A percentile compares a stretch with the other conserved stretches of the same genome.
phyloP scores from a whole-genome alignment of 2,329 filamentous ascomycete genomes.

The Lasiodiplodia citricola region DNA sequence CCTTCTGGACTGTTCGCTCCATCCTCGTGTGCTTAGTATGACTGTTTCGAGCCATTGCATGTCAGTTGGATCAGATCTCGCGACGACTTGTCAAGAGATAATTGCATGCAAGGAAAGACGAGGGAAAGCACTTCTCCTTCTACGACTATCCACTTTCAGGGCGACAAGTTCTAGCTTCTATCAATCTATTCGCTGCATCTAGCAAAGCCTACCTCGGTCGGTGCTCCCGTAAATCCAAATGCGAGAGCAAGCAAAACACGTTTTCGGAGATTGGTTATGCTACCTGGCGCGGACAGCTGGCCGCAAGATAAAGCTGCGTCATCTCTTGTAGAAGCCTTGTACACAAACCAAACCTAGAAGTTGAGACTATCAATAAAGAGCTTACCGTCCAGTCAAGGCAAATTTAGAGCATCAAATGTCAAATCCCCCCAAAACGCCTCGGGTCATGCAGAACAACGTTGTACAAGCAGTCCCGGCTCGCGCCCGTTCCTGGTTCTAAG shows the following conservation, averaged over 20 bases:
- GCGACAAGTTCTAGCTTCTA: conserved; percentile 4
- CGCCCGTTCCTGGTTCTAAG: conserved; percentile 1
- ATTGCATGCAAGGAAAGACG: neutral
- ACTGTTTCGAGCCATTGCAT: neutral
- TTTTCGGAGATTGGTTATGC: neutral
- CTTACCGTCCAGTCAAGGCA: neutral
- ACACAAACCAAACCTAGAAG: neutral
- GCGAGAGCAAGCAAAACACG: neutral
- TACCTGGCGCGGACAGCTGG: neutral
- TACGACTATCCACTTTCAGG: neutral
- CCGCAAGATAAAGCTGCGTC: neutral
- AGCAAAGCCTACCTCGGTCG: neutral
- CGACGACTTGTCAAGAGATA: neutral
- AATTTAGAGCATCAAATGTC: neutral
- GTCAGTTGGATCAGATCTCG: neutral
- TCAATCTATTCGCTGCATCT: neutral
- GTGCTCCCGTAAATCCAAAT: neutral
- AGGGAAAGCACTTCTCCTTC: neutral
- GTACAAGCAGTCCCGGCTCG: conserved; percentile 17
- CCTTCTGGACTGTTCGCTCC: neutral
- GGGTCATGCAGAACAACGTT: conserved; percentile 26
- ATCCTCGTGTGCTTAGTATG: neutral
- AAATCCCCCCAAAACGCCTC: conserved; percentile 22
- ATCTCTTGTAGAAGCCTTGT: neutral
- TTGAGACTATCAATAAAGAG: conserved; percentile 14